These are phyloP conservation scores for Avena sativa DNA, from an alignment of 176 grass and related monocot genomes.

Conservation along the genomic window DNA sequence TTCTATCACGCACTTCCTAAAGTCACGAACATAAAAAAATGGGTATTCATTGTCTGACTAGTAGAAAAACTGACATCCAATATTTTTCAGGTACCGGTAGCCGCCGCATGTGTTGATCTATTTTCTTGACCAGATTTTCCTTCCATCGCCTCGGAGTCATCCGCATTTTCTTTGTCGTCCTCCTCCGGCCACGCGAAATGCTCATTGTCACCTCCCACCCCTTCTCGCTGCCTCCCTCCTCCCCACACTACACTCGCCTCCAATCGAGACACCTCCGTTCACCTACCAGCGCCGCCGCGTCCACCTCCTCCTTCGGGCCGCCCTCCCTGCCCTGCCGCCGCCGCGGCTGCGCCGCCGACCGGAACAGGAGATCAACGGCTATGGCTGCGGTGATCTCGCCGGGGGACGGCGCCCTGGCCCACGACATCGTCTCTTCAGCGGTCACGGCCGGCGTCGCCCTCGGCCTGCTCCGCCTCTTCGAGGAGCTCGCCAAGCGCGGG, in stretches of 20 bases:
- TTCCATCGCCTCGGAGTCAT: background rate
- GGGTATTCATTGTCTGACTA: background rate
- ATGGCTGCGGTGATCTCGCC: slow-evolving; percentile 43
- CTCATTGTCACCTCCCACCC: slow-evolving; percentile 35
- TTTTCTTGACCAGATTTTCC: background rate
- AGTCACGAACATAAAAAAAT: background rate
- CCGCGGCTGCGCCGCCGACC: background rate
- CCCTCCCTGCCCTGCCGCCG: slow-evolving; percentile 4
- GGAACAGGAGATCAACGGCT: background rate
- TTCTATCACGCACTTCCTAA: background rate
- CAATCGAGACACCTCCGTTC: background rate
- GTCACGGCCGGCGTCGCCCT: slow-evolving; percentile 58
- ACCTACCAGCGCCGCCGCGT: background rate
- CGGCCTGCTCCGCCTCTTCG: slow-evolving; percentile 79
- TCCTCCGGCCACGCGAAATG: slow-evolving; percentile 32
- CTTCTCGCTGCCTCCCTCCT: slow-evolving; percentile 18
- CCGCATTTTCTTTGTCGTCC: background rate
- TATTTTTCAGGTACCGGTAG: background rate
- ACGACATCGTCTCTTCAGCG: slow-evolving; percentile 58
- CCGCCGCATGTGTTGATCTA: background rate
- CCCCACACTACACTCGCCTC: background rate
- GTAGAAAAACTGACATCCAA: background rate
- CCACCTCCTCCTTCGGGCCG: background rate
- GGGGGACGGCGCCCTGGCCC: slow-evolving; percentile 42
- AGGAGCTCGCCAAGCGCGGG: slow-evolving; percentile 82